Percentiles rank a stretch among this genome's conserved stretches.
These are phyloP conservation scores for Auriscalpium orientale DNA, from an alignment of 768 basidiomycete genomes.

Conservation along the genomic window DNA sequence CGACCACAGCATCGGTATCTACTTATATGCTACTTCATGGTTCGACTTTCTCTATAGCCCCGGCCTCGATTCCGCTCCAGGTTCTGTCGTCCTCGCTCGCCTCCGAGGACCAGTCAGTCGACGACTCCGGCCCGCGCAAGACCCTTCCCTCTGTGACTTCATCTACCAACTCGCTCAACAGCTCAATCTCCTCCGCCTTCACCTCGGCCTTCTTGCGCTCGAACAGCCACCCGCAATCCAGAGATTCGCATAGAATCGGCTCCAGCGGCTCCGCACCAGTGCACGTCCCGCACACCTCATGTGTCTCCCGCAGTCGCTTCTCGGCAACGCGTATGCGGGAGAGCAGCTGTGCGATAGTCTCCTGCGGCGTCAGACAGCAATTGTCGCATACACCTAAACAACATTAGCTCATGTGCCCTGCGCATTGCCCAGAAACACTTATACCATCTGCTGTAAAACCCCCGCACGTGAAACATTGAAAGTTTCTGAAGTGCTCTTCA, in stretches of 20 bases:
- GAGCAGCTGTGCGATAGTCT: conserved; percentile 27
- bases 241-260: conserved; percentile 33
- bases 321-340: conserved; percentile 26
- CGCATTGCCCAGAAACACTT: no score
- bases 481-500: conserved; percentile 66
- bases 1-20: no score
- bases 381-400: conserved; percentile 28
- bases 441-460: conserved; percentile 45
- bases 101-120: no score
- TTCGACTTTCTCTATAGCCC: no score
- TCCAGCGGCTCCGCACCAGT: conserved; percentile 25
- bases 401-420: background rate
- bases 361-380: conserved; percentile 21
- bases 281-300: conserved; percentile 35
- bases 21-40: no score
- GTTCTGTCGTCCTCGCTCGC: background rate
- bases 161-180: conserved; percentile 5
- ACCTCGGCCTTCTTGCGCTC: conserved; percentile 24
- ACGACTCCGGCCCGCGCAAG: conserved; percentile 5
- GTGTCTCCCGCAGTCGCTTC: conserved; percentile 23
- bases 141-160: conserved; percentile 1
- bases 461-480: conserved; percentile 66
- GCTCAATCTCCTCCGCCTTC: conserved; percentile 6
- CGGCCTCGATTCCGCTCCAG: background rate
- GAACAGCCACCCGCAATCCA: conserved; percentile 42